Base-by-base conservation (phyloP, 768 basidiomycete genomes). In the Mycena pura region DNA sequence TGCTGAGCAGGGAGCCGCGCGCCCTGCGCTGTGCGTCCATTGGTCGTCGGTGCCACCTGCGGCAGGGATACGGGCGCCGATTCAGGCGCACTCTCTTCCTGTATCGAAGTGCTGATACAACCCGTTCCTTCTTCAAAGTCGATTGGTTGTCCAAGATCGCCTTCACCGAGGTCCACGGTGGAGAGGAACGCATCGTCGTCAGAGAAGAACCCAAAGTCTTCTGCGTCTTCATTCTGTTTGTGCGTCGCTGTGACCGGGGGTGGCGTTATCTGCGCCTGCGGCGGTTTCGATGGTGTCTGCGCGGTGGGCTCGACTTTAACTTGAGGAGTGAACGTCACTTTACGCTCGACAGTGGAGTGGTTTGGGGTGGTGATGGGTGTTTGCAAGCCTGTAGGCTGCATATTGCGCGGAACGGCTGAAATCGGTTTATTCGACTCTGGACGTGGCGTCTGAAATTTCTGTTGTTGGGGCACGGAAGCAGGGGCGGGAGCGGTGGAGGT, bases 161-260 rank as follows among this genome's bases (percentile, higher is more conserved):
- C 77, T 19, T 82, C 82, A 2, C 77, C 80, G 13, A 86, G 71
- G 58, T 86, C 86, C 22, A 87, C 78, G 10, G 78, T 72, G 19
- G 89, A 88, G 32, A 88, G 76, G 66, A 90, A 82, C 2, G 80
- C 86, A 52, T 86, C 89, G 52, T 91, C 90, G 38, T 92, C 88
- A 1, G 88, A 88, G 63, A 88, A 88, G 62, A 86, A 82, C 11
- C 78, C 77, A 62, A 82, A 87, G 34, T 77, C 73, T 11, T 53
- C 59, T 24, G 67, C 66, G 32, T 52, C 45, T n/a, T 68, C 58
- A 3, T 41, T 63, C 10, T 10, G 47, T 17, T 36, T 32, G 25
- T 31, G 39, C 22, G 22, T 19, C 10, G 38, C 22, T 7, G 50
- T 31, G 8, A 25, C 27, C 11, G 19, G 41, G 14, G 64, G 52